These are phyloP conservation scores for Pelargonium australe DNA, from an alignment of 441 rosid species.

Conservation along the genomic window DNA sequence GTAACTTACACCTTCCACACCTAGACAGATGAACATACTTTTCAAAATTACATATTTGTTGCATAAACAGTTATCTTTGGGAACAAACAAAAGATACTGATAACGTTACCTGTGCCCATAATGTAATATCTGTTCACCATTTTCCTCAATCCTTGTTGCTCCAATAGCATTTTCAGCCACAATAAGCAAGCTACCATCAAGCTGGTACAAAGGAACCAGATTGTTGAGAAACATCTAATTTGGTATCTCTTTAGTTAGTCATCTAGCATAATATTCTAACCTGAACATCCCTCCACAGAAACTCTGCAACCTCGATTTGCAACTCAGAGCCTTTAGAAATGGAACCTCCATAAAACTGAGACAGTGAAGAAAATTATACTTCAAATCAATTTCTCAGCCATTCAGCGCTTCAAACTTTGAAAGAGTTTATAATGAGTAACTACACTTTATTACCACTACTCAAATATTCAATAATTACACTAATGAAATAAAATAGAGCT, in stretches of 20 bases:
- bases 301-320: conserved; percentile 82
- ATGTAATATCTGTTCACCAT: conserved; percentile 56
- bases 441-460: background rate
- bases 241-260: conserved; percentile 9
- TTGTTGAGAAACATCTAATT: conserved; percentile 20
- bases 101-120: conserved; percentile 59
- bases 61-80: background rate
- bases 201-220: conserved; percentile 36
- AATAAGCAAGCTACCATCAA: conserved; percentile 78
- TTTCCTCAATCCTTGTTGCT: conserved; percentile 37
- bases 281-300: conserved; percentile 85
- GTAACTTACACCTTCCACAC: conserved; percentile 80
- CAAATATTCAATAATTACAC: background rate
- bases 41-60: conserved; percentile 11
- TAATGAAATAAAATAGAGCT: background rate
- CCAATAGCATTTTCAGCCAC: conserved; percentile 72
- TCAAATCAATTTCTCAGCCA: conserved; percentile 11
- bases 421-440: background rate
- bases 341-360: conserved; percentile 71
- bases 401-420: conserved; percentile 14
- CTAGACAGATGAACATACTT: conserved; percentile 27
- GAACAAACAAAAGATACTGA: conserved; percentile 10
- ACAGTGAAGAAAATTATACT: conserved; percentile 15
- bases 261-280: conserved; percentile 29
- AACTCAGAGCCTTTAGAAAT: conserved; percentile 71